These are phyloP conservation scores for Solanum peruvianum DNA, from an alignment of 257 asterid species.

Conservation along the genomic window DNA sequence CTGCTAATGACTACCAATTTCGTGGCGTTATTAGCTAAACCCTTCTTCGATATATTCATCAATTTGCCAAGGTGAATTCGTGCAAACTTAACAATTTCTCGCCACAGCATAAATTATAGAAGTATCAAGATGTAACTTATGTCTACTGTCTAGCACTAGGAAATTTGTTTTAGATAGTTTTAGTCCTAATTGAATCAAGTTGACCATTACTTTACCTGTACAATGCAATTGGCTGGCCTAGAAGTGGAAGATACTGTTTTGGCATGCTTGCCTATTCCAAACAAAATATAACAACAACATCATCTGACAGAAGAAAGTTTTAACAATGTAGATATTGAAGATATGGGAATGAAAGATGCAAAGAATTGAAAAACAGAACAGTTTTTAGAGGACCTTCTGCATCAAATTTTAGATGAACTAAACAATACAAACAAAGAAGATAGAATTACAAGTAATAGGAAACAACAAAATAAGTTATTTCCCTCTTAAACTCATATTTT, in stretches of 20 bases:
- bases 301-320: conserved; percentile 4
- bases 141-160: not conserved
- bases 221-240: conserved; percentile 91
- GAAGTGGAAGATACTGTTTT: conserved; percentile 97
- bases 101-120: not conserved
- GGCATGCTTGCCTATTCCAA: conserved; percentile 88
- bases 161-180: not conserved
- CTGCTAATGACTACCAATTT: not conserved
- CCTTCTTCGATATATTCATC: not conserved
- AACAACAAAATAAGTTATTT: not conserved
- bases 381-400: not conserved
- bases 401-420: not conserved
- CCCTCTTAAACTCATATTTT: not conserved
- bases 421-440: not conserved
- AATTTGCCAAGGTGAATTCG: not conserved
- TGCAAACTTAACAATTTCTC: not conserved
- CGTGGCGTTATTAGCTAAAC: not conserved
- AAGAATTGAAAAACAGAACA: not conserved
- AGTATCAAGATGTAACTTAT: not conserved
- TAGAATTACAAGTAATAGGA: not conserved
- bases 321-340: not conserved
- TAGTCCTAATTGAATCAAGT: not conserved
- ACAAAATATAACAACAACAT: conserved; percentile 26
- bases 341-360: not conserved
- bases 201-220: conserved; percentile 50